phyloP scores from a whole-genome alignment of 208 protist genomes.

The Crithidia brevicula region DNA sequence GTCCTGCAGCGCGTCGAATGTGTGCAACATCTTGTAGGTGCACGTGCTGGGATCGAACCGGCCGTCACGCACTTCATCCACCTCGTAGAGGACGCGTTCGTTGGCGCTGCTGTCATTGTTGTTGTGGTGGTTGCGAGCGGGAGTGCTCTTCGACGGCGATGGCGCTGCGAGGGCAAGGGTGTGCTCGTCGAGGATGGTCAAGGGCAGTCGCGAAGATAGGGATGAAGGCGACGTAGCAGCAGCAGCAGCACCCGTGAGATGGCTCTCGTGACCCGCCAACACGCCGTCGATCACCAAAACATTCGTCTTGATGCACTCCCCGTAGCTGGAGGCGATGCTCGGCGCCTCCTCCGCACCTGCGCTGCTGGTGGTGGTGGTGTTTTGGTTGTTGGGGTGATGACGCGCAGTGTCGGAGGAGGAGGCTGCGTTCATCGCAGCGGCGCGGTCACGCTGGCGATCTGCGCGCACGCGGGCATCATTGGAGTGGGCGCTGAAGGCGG shows the following conservation, averaged over 20 bases:
- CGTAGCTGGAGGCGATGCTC: constrained; percentile 16
- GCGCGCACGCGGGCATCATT: constrained; percentile 5
- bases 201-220: not conserved
- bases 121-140: too few species aligned
- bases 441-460: not conserved
- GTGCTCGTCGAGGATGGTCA: not conserved
- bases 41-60: not conserved
- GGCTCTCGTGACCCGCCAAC: not conserved
- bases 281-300: not conserved
- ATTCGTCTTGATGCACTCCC: constrained; percentile 18
- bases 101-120: not conserved
- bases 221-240: not conserved
- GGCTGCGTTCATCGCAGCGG: not conserved
- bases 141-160: too few species aligned
- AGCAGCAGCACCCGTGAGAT: too few species aligned
- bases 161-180: too few species aligned
- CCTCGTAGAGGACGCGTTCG: constrained; percentile 6
- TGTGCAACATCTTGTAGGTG: constrained; percentile 5
- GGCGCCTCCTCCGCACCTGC: not conserved
- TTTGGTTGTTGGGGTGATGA: not conserved
- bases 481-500: constrained; percentile 1
- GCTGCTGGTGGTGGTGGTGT: not conserved
- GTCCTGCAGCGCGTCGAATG: constrained; percentile 19
- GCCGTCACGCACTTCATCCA: constrained; percentile 30
- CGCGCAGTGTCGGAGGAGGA: not conserved